Evolutionary conservation across 192 early-diverging fungal genomes (phyloP), one percentile per base, ranked within the genome.

Genomic region (Entomortierella beljakovae): DNA sequence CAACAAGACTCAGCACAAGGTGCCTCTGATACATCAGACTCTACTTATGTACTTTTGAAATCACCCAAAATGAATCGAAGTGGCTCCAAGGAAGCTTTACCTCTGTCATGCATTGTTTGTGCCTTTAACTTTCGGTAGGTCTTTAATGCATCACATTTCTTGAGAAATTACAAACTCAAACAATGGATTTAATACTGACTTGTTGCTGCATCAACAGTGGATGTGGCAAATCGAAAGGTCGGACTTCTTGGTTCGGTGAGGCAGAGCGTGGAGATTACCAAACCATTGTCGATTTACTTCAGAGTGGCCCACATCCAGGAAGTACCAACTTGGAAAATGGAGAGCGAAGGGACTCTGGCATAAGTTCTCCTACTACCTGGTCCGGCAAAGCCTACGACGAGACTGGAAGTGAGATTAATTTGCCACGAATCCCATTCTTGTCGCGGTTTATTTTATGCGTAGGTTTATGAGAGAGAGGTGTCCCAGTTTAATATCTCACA

Each of bases 71-170:
- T 35, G 50, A 64, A 52, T n/a, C n/a, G n/a, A n/a, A n/a, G n/a
- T 10, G n/a, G 32, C 16, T 32, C 18, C 18, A 63, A 51, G 48
- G 29, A 34, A 18, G 11, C 64, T 8, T 49, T 55, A 10, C 55
- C 68, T 7, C 32, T 79, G 23, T 55, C 75, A 4, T 70, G 75
- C 43, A 57, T 83, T 20, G 80, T 80, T 32, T 61, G 72, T 54
- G 82, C 82, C 0, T 68, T 83, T 56, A 83, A 83, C 62, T 80
- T 83, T 64, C 68, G 81, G 81, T 80, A 80, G 10, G 61, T 22
- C 26, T 1, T 32, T 22, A 6, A 7, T 38, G 33, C 7, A 11
- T 34, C 40, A 22, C 6, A n/a, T 33, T 35, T 23, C 7, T 10
- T 46, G 43, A 20, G 43, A 2, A 3, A 46, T 20, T 28, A 60